phyloP scores from a whole-genome alignment of 1,284 basidiomycete genomes.

The Naganishia sp. region DNA sequence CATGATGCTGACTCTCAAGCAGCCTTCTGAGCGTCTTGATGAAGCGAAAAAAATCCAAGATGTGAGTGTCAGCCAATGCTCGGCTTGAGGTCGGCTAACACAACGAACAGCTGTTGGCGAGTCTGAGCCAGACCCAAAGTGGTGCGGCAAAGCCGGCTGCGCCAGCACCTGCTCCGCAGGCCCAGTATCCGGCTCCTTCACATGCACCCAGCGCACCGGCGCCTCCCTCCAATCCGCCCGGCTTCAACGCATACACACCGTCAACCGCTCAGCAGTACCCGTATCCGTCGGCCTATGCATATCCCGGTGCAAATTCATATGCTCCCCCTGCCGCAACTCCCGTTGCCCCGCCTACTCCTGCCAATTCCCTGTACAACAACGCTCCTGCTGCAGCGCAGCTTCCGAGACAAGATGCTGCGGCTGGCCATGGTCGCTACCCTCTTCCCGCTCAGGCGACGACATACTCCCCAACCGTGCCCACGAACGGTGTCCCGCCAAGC shows the following conservation, averaged over 20 bases:
- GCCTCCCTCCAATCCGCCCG: neutral
- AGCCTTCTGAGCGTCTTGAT: conserved; percentile 22
- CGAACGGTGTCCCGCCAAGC: conserved; percentile 37
- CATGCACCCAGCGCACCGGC: neutral
- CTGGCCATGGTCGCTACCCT: conserved; percentile 2
- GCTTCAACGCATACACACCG: conserved; percentile 15
- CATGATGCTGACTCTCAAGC: neutral
- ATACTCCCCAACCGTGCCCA: conserved; percentile 29
- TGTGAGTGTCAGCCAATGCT: conserved; percentile 32
- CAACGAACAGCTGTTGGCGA: conserved; percentile 36
- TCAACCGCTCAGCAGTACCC: conserved; percentile 28
- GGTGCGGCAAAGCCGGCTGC: conserved; percentile 26
- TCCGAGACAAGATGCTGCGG: neutral
- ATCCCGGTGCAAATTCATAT: conserved; percentile 2
- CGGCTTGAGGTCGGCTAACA: conserved; percentile 40
- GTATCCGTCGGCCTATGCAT: conserved; percentile 28
- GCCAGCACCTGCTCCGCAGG: conserved; percentile 11
- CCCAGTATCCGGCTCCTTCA: conserved; percentile 2
- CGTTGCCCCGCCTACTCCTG: conserved; percentile 9
- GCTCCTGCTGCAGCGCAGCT: neutral
- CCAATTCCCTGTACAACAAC: conserved; percentile 3
- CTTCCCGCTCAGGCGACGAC: conserved; percentile 2
- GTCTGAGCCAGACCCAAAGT: conserved; percentile 32
- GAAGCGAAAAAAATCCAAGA: conserved; percentile 36
- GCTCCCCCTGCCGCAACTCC: conserved; percentile 1